phyloP scores from a whole-genome alignment of 768 basidiomycete species.

The Trametes sanguinea region DNA sequence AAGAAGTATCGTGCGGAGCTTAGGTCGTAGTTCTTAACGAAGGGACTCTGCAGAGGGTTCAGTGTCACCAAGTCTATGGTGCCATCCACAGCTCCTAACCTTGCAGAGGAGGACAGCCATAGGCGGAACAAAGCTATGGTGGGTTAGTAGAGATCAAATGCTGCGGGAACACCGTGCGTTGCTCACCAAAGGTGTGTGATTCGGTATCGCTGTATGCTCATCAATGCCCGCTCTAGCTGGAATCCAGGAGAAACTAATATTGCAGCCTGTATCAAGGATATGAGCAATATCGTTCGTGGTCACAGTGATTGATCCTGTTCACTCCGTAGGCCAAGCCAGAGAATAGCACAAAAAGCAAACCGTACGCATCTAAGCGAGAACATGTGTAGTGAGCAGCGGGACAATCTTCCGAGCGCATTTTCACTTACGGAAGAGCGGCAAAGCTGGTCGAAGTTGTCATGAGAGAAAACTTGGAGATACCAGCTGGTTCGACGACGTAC shows the following conservation, averaged over 20 bases:
- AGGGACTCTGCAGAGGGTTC: conserved; percentile 26
- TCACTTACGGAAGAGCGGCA: conserved; percentile 22
- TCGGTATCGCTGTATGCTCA: conserved; percentile 36
- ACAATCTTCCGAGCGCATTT: background rate
- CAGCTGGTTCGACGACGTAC: conserved; percentile 43
- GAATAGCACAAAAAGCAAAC: conserved; percentile 26
- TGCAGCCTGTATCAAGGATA: conserved; percentile 18
- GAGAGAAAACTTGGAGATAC: background rate
- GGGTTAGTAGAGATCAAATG: background rate
- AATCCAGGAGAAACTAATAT: conserved; percentile 36
- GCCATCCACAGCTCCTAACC: conserved; percentile 18
- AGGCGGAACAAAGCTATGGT: conserved; percentile 34
- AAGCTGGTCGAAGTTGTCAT: background rate
- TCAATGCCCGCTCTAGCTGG: conserved; percentile 32
- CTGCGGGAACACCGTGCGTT: background rate
- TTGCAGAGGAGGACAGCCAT: conserved; percentile 37
- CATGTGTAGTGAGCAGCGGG: background rate
- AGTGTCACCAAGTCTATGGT: background rate
- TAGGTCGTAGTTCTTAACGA: conserved; percentile 36
- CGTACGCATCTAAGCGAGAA: background rate
- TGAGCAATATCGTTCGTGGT: background rate
- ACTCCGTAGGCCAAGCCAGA: conserved; percentile 19
- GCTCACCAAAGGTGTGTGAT: conserved; percentile 34
- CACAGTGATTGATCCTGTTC: background rate
- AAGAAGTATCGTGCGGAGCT: conserved; percentile 32